These are phyloP conservation scores for Phlebopus sp. DNA, from an alignment of 1,284 basidiomycete genomes.

Conservation along the genomic window DNA sequence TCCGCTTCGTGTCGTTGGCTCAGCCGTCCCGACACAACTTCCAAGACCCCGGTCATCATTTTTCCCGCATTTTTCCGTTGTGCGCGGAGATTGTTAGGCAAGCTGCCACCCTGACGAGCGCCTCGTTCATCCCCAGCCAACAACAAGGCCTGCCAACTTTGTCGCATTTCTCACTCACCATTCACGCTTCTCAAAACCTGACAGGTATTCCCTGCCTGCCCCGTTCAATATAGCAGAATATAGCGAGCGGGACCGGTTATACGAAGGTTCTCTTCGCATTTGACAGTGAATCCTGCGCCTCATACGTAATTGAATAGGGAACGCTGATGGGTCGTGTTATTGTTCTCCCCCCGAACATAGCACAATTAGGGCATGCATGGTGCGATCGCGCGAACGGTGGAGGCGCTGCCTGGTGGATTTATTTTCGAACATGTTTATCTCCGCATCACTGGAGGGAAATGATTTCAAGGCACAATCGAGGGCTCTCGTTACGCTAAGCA, in stretches of 20 bases:
- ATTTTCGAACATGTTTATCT: conserved; percentile 20
- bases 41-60: background rate
- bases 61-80: no score
- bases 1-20: background rate
- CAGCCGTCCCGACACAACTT: background rate
- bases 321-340: conserved; percentile 1
- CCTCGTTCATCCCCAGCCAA: no score
- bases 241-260: conserved; percentile 12
- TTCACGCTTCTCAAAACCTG: conserved; percentile 3
- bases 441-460: conserved; percentile 17
- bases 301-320: background rate
- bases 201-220: background rate
- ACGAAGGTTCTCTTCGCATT: conserved; percentile 5
- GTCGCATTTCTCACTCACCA: conserved; percentile 8
- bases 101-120: no score
- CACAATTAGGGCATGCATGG: conserved; percentile 6
- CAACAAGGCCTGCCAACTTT: background rate
- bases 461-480: conserved; percentile 7
- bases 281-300: conserved; percentile 4
- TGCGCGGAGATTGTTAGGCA: no score
- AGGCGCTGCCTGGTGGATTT: conserved; percentile 11
- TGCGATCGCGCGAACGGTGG: conserved; percentile 3
- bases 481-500: conserved; percentile 14
- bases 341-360: conserved; percentile 6
- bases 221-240: conserved; percentile 8